A percentile compares a stretch with the other conserved stretches of the same genome.
phyloP scores from a whole-genome alignment of 192 early-diverging fungal species.

The Umbelopsis sp. region DNA sequence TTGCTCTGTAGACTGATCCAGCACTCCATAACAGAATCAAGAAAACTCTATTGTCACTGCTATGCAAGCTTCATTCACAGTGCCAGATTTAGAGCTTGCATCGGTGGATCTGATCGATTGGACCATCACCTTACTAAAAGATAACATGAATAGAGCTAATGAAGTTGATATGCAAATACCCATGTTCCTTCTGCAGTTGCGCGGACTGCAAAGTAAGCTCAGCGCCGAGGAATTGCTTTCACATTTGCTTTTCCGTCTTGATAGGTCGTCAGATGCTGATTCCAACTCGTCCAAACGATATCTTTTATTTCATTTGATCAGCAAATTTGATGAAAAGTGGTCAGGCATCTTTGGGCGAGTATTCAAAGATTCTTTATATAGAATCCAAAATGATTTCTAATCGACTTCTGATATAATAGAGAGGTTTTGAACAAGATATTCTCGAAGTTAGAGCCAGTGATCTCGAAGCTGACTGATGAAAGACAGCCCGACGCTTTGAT shows the following conservation, averaged over 20 bases:
- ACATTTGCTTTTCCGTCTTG: constrained; percentile 22
- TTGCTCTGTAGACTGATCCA: neutral
- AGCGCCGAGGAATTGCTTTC: constrained; percentile 20
- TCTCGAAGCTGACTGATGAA: constrained; percentile 28
- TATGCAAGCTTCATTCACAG: constrained; percentile 27
- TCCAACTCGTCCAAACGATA: constrained; percentile 20
- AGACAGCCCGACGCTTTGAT: constrained; percentile 16
- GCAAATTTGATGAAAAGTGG: constrained; percentile 29
- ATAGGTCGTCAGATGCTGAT: constrained; percentile 3
- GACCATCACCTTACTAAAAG: constrained; percentile 22
- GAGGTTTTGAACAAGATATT: constrained; percentile 31
- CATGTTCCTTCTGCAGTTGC: constrained; percentile 26
- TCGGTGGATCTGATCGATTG: constrained; percentile 34
- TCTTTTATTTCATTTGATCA: constrained; percentile 24
- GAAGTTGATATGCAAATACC: constrained; percentile 27
- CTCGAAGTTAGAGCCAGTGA: constrained; percentile 27
- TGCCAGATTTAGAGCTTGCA: constrained; percentile 21
- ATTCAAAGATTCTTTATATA: neutral
- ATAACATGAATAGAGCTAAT: neutral
- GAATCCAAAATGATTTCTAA: neutral
- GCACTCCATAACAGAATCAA: constrained; percentile 5
- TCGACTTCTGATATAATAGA: neutral
- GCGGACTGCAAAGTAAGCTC: constrained; percentile 11
- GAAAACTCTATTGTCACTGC: constrained; percentile 27
- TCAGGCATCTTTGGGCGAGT: constrained; percentile 27